phyloP scores from a whole-genome alignment of 1,284 basidiomycete genomes.

The Marasmius sp. region DNA sequence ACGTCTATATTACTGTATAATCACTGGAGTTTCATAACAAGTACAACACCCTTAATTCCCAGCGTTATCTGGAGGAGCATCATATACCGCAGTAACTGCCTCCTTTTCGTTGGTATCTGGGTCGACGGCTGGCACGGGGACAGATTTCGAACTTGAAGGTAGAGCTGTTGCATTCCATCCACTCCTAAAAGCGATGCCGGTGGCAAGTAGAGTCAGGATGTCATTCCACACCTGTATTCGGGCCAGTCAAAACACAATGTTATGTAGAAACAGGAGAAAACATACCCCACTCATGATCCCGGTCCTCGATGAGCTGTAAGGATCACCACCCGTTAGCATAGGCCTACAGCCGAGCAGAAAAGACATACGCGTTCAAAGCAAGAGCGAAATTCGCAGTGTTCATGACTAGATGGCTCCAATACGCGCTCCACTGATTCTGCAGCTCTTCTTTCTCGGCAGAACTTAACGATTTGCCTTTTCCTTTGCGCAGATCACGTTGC shows the following conservation, averaged over 20 bases:
- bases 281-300: slow-evolving; percentile 59
- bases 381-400: slow-evolving; percentile 79
- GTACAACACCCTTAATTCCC: no score
- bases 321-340: slow-evolving; percentile 1
- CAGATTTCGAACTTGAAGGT: slow-evolving; percentile 26
- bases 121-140: background rate
- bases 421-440: slow-evolving; percentile 60
- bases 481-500: slow-evolving; percentile 56
- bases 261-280: background rate
- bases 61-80: background rate
- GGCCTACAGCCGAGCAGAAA: background rate
- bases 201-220: slow-evolving; percentile 63
- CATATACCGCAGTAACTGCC: background rate
- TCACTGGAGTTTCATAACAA: no score
- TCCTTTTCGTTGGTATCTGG: background rate
- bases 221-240: slow-evolving; percentile 55
- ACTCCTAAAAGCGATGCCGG: slow-evolving; percentile 62
- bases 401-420: slow-evolving; percentile 71
- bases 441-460: slow-evolving; percentile 57
- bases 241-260: slow-evolving; percentile 6
- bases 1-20: no score
- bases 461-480: slow-evolving; percentile 49
- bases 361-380: slow-evolving; percentile 77
- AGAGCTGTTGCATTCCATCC: slow-evolving; percentile 76
- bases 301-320: slow-evolving; percentile 63